A percentile compares a stretch with the other conserved stretches of the same genome.
Conservation (phyloP, 2,329 filamentous ascomycete genomes). For the Mycosphaerella sp. region DNA sequence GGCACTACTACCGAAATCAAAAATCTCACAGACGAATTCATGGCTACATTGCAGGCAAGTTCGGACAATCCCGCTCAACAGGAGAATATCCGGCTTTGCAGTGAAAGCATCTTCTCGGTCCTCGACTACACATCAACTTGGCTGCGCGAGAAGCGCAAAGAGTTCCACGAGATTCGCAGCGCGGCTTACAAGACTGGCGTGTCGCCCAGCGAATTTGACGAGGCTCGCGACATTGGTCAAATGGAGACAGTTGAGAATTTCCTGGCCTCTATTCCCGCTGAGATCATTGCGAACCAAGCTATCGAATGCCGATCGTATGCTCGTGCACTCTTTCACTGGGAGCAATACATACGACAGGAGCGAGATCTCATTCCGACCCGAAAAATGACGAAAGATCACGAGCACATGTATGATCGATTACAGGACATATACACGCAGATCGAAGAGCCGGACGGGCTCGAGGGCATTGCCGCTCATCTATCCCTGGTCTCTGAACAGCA, state of each 20-base stretch:
- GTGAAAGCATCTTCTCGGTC: slow-evolving; percentile 85
- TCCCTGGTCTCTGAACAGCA: slow-evolving; percentile 86
- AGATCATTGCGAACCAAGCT: slow-evolving; percentile 72
- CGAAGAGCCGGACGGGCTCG: slow-evolving; percentile 92
- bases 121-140: slow-evolving; percentile 89
- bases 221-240: slow-evolving; percentile 48
- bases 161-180: slow-evolving; percentile 36
- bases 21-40: slow-evolving; percentile 66
- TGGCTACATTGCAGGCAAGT: slow-evolving; percentile 63
- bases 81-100: slow-evolving; percentile 76
- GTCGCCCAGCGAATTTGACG: slow-evolving; percentile 44
- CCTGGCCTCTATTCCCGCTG: slow-evolving; percentile 61
- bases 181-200: slow-evolving; percentile 42
- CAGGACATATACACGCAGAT: slow-evolving; percentile 97
- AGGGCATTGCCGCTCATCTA: slow-evolving; percentile 85
- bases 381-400: slow-evolving; percentile 35
- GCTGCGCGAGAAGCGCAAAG: slow-evolving; percentile 69
- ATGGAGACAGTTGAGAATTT: slow-evolving; percentile 66
- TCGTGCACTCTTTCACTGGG: slow-evolving; percentile 86
- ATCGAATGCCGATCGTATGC: slow-evolving; percentile 93
- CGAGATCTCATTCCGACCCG: slow-evolving; percentile 40
- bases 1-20: slow-evolving; percentile 58
- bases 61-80: slow-evolving; percentile 52
- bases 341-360: slow-evolving; percentile 71
- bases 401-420: slow-evolving; percentile 55